phyloP scores from a whole-genome alignment of 257 asterid species.

The Solanum bukasovii region DNA sequence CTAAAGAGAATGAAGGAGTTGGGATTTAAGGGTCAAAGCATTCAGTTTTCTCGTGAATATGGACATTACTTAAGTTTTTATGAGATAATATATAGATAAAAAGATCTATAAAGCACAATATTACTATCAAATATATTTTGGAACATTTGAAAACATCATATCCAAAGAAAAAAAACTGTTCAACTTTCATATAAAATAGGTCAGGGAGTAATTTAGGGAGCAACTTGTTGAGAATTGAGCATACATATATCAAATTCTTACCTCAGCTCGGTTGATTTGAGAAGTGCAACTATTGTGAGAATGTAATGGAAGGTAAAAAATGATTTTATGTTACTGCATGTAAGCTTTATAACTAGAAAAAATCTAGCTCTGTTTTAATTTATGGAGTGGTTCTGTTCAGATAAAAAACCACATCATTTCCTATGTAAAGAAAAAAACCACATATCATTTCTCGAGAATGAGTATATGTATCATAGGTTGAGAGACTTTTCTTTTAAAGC shows the following conservation, averaged over 20 bases:
- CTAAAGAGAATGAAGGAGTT: background rate
- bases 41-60: background rate
- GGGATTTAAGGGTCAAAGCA: background rate
- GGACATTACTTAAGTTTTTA: background rate
- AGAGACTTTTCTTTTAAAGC: background rate
- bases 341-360: background rate
- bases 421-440: too few relatives aligned
- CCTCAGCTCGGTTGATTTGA: background rate
- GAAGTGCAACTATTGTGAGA: background rate
- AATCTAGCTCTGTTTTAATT: background rate
- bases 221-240: background rate
- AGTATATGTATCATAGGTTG: background rate
- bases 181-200: background rate
- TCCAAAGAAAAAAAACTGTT: background rate
- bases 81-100: background rate
- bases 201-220: background rate
- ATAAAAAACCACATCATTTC: background rate
- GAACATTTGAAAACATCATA: background rate
- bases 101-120: background rate
- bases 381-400: background rate
- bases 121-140: background rate
- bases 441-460: too few relatives aligned
- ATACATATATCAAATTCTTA: background rate
- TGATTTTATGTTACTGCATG: background rate
- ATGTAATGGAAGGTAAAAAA: background rate